These are phyloP conservation scores for Colletotrichum navitas DNA, from an alignment of 2,329 filamentous ascomycete genomes.

Conservation along the genomic window DNA sequence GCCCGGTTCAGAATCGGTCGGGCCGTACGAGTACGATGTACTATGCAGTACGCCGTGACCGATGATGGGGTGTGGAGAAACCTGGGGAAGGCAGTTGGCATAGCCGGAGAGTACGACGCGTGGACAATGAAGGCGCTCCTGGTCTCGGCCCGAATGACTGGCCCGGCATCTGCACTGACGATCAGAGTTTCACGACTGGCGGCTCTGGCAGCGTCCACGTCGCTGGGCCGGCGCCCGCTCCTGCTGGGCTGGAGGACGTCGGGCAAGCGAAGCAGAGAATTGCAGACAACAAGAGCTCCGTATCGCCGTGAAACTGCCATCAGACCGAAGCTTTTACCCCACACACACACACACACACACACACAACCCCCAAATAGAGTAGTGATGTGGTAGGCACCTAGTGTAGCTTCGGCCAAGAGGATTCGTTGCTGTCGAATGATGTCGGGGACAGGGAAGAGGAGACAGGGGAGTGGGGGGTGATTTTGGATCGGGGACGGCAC, in stretches of 20 bases:
- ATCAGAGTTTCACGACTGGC: conserved; percentile 11
- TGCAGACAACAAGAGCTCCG: conserved; percentile 11
- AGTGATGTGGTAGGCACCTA: too few species aligned
- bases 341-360: background rate
- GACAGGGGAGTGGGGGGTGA: background rate
- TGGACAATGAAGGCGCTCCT: background rate
- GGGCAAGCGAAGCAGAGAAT: conserved; percentile 8
- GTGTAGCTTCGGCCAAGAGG: conserved; percentile 41
- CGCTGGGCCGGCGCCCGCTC: background rate
- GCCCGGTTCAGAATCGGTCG: background rate
- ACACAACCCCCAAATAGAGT: conserved; percentile 2
- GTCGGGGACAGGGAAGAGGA: conserved; percentile 39
- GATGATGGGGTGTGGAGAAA: background rate
- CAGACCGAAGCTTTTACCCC: conserved; percentile 30
- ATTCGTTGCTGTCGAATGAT: conserved; percentile 40
- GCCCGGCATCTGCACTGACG: background rate
- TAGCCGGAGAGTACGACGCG: background rate
- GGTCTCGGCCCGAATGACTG: background rate
- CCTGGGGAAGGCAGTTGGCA: conserved; percentile 1
- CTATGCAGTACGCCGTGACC: background rate
- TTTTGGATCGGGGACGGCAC: conserved; percentile 18
- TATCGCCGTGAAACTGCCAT: conserved; percentile 43
- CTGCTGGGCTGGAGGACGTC: background rate
- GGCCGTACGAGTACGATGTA: background rate
- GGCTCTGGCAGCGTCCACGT: conserved; percentile 1